A percentile compares a stretch with the other conserved stretches of the same genome.
These are phyloP conservation scores for Kodamaea hsintzibuensis DNA, from an alignment of 805 yeast genomes.

Conservation along the genomic window DNA sequence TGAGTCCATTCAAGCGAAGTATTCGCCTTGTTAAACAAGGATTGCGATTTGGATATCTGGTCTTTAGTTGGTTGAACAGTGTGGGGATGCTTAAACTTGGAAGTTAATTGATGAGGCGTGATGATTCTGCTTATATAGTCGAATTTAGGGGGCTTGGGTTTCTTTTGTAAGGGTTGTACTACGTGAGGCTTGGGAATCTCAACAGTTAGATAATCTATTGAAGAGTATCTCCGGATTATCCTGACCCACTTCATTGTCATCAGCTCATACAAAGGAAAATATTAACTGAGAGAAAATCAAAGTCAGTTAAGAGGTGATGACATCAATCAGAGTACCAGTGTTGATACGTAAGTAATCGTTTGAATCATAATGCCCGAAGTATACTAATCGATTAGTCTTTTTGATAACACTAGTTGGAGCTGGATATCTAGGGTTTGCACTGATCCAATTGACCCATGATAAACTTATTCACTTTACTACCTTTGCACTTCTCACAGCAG, in stretches of 20 bases:
- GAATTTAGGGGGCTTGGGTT: not conserved
- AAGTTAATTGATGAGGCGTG: constrained; percentile 25
- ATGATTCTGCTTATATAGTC: constrained; percentile 11
- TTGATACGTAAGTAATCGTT: constrained; percentile 10
- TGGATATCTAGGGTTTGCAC: constrained; percentile 53
- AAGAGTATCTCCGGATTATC: not conserved
- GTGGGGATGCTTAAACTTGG: constrained; percentile 18
- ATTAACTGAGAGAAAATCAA: not conserved
- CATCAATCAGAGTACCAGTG: constrained; percentile 9
- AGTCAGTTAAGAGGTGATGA: not conserved
- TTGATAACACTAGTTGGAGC: constrained; percentile 27
- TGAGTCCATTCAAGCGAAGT: constrained; percentile 62
- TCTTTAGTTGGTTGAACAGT: constrained; percentile 14
- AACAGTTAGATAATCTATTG: constrained; percentile 9
- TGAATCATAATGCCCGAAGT: not conserved
- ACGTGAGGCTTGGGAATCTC: constrained; percentile 1
- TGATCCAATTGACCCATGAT: constrained; percentile 48
- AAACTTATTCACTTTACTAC: constrained; percentile 50
- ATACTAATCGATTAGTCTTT: constrained; percentile 23
- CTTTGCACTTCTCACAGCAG: constrained; percentile 47
- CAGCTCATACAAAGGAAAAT: not conserved
- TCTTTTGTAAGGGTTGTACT: not conserved
- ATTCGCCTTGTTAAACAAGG: constrained; percentile 45
- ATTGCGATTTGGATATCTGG: constrained; percentile 24
- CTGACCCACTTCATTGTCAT: not conserved